Base-by-base conservation (phyloP, 2,329 filamentous ascomycete species). In the Neofusicoccum laricinum region DNA sequence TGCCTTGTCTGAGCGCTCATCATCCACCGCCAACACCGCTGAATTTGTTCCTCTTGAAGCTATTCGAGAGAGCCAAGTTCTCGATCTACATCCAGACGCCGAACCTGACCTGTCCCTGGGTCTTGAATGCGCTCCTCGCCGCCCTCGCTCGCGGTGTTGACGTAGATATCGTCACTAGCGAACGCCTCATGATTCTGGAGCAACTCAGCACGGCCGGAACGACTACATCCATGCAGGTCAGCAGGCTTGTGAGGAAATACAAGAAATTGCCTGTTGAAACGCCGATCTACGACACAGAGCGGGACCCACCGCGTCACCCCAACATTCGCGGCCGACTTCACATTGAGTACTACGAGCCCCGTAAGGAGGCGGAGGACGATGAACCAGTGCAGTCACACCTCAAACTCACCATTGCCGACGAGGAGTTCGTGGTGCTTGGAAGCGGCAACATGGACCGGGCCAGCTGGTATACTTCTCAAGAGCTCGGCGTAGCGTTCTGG, bases 401-500 rank as follows among this genome's bases (percentile, higher is more conserved):
- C 64, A 96, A 96, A 75, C 82, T 93, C 72, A 89, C 86, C 0
- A 82, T 93, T 62, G 84, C 94, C 2, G 92, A 96, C 73, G 81
- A 81, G 1, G 81, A 87, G 66, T 86, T 87, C 19, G 80, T 88
- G 1, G 81, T 95, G 0, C 78, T 95, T 2, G 92, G 92, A 0
- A 93, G 90, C 17, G 91, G 91, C 1, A 96, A 96, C 73, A 86
- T 93, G 82, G 92, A 96, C 76, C 85, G 91, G 1, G 91, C 92
- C 7, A 93, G 90, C 72, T 95, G 90, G 90, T 93, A 86, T 76
- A 95, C 92, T 4, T 93, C 90, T 74, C 92, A 95, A 76, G 92
- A 96, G 77, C 79, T 95, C 21, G 91, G 91, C 1, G 80, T 95
- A 34, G 82, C 82, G 1, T 80, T 87, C 48, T 81, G 48, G 45